Evolutionary conservation across 495 filamentous ascomycete species (phyloP), one percentile per base, ranked within the genome.

Genomic region (Penicillium antarcticum): DNA sequence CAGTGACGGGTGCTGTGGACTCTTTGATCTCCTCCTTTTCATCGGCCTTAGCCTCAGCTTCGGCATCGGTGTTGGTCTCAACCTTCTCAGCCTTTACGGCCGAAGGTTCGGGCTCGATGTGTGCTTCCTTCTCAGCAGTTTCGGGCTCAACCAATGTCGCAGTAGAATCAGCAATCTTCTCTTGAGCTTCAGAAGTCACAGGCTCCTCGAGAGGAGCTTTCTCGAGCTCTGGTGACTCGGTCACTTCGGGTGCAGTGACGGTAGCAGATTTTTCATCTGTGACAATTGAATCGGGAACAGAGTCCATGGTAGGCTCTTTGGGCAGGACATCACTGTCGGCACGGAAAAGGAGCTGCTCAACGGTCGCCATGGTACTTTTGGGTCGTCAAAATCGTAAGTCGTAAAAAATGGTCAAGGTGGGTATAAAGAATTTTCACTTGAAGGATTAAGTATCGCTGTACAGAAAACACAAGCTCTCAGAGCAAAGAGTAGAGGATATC

Each of bases 21-120:
- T 49, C 41, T 18, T 42, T 49, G 26, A 38, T 36, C 47, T 49
- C 41, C 47, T 49, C 41, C 38, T 32, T 49, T 40, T 49, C 47
- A 4, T 37, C 47, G 18, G 47, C 38, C 8, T 37, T 49, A 19
- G 40, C 47, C 37, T 49, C 47, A 9, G 47, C 29, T 32, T 34
- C 16, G 46, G 32, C 18, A 9, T 33, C 5, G 26, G 26, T 29
- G 5, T 7, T 29, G 5, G 26, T 29, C 26, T 29, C 26, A 4
- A 13, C 8, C 4, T n/a, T 47, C 33, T 29, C 26, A 9, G 26
- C 26, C 26, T 29, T 45, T 45, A 8, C 26, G 26, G 26, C 26
- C 7, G 26, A 29, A 29, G 26, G 26, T 9, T 29, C 26, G 7
- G 43, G 43, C 19, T 45, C n/a, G 29, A 13, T 24, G 41, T 37